Conservation (phyloP, 179 eudicot genomes). For the Pouteria campechiana region DNA sequence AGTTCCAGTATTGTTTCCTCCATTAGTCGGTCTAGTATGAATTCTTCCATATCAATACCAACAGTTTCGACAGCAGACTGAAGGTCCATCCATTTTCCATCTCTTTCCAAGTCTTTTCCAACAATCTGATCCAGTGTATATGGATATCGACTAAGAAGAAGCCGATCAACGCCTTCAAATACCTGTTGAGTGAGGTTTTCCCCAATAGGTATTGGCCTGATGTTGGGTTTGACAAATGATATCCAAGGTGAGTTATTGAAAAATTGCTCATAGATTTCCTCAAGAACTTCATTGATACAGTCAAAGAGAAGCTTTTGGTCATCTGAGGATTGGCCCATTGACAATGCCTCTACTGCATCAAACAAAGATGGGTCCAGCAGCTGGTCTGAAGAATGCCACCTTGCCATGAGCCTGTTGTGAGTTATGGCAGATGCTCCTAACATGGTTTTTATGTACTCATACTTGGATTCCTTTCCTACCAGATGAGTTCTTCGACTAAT, state of each 20-base stretch:
- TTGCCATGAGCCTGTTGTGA: conserved; percentile 44
- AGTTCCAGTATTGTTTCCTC: conserved; percentile 32
- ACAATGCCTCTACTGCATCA: conserved; percentile 46
- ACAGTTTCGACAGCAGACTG: conserved; percentile 29
- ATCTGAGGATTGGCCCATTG: conserved; percentile 25
- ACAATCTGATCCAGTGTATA: conserved; percentile 59
- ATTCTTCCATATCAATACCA: conserved; percentile 41
- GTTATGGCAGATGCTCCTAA: conserved; percentile 50
- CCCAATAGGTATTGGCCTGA: conserved; percentile 28
- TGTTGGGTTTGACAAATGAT: conserved; percentile 23
- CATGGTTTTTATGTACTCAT: conserved; percentile 49
- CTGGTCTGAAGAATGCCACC: conserved; percentile 35
- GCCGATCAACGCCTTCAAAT: conserved; percentile 54
- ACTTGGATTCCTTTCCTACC: conserved; percentile 38
- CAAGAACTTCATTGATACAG: conserved; percentile 50
- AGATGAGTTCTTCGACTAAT: conserved; percentile 15
- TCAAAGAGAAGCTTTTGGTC: conserved; percentile 83
- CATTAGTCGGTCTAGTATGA: conserved; percentile 48
- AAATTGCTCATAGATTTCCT: conserved; percentile 35
- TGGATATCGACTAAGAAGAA: too few relatives aligned
- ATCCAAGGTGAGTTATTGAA: conserved; percentile 29
- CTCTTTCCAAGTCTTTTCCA: conserved; percentile 25
- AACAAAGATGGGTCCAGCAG: conserved; percentile 48
- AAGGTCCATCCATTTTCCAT: conserved; percentile 50
- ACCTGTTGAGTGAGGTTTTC: conserved; percentile 41